Conservation (phyloP, 345 rosid genomes). For the Pseudoturritis turrita region DNA sequence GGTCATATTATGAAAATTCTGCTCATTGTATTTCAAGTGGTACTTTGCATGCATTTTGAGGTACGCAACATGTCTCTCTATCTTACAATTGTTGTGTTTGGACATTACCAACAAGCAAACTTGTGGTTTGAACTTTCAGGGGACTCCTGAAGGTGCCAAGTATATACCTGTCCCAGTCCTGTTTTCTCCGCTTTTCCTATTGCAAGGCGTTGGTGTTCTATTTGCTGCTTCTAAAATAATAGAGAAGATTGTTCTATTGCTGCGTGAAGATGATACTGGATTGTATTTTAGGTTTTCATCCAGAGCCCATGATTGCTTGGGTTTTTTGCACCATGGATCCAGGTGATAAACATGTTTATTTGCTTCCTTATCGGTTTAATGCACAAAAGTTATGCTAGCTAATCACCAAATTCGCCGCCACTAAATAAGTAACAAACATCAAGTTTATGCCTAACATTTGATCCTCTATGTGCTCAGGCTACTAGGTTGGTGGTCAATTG, state of each 20-base stretch:
- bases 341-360: conserved; percentile 76
- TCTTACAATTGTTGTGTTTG: conserved; percentile 15
- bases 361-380: conserved; percentile 24
- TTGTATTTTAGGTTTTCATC: conserved; percentile 69
- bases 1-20: conserved; percentile 94
- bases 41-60: conserved; percentile 93
- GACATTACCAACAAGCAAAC: conserved; percentile 22
- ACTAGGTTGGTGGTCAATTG: conserved; percentile 97
- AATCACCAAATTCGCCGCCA: background rate
- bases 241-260: conserved; percentile 68
- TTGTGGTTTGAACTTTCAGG: conserved; percentile 49
- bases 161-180: conserved; percentile 68
- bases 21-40: conserved; percentile 72
- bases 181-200: conserved; percentile 82
- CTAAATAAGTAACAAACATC: background rate
- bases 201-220: conserved; percentile 84
- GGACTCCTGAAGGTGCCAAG: conserved; percentile 84
- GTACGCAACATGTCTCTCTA: conserved; percentile 37
- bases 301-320: conserved; percentile 71
- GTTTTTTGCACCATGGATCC: conserved; percentile 93
- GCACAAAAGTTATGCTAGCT: background rate
- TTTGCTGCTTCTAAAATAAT: conserved; percentile 70
- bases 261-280: conserved; percentile 69
- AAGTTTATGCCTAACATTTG: conserved; percentile 5
- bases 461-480: conserved; percentile 44